A percentile compares a stretch with the other conserved stretches of the same genome.
Evolutionary conservation across 768 basidiomycete genomes (phyloP).

Genomic region (Panus rudis): DNA sequence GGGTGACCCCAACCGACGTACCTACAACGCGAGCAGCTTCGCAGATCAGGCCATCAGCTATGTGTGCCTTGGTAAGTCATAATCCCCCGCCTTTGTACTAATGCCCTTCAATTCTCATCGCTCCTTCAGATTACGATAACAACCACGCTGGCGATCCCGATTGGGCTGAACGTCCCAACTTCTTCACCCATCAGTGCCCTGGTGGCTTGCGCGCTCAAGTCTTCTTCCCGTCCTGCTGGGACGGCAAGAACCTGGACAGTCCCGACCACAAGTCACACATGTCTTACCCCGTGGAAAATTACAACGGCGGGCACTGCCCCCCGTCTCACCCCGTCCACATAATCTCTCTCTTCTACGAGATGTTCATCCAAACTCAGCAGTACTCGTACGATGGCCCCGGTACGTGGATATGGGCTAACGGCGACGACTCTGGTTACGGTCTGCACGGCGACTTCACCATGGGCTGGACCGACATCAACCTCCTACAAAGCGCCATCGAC

Average conservation of each 20-base stretch:
- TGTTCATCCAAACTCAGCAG: slow-evolving; percentile 11
- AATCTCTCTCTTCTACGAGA: slow-evolving; percentile 19
- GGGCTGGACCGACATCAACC: slow-evolving; percentile 14
- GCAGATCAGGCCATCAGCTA: slow-evolving; percentile 26
- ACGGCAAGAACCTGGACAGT: slow-evolving; percentile 31
- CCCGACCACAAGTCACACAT: slow-evolving; percentile 32
- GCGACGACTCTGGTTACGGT: slow-evolving; percentile 18
- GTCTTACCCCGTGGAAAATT: slow-evolving; percentile 23
- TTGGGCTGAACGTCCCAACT: slow-evolving; percentile 10
- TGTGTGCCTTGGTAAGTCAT: slow-evolving; percentile 17
- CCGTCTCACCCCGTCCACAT: slow-evolving; percentile 16
- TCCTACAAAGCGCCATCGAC: slow-evolving; percentile 15
- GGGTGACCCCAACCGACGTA: slow-evolving; percentile 21
- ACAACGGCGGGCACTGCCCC: slow-evolving; percentile 17
- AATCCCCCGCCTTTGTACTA: not conserved
- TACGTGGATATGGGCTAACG: slow-evolving; percentile 15
- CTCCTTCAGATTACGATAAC: slow-evolving; percentile 11
- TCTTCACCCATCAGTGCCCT: slow-evolving; percentile 16
- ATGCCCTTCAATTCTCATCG: not conserved
- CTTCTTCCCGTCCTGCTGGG: slow-evolving; percentile 31
- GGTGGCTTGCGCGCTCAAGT: slow-evolving; percentile 22
- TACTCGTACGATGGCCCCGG: slow-evolving; percentile 11
- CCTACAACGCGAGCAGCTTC: slow-evolving; percentile 22
- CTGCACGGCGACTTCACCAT: slow-evolving; percentile 19
- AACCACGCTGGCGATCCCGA: slow-evolving; percentile 11